Evolutionary conservation across 768 basidiomycete species (phyloP).

Genomic region (Lactarius tabidus): DNA sequence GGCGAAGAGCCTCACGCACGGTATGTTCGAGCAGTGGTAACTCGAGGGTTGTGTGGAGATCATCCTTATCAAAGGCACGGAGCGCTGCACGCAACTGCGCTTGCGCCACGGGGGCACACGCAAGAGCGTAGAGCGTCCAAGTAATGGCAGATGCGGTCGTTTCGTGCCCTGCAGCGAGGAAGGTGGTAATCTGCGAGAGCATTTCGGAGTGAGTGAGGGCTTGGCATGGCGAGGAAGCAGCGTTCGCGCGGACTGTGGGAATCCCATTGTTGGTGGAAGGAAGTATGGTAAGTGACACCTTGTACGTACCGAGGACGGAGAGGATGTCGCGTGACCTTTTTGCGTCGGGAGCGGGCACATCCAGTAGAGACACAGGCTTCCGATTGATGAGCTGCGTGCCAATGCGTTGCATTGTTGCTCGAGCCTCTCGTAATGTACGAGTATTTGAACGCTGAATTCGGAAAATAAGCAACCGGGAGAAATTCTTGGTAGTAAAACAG

Average conservation of each 20-base stretch:
- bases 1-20: constrained; percentile 52
- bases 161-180: constrained; percentile 64
- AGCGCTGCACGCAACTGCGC: constrained; percentile 44
- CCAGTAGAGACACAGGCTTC: background rate
- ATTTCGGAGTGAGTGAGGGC: constrained; percentile 56
- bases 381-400: constrained; percentile 22
- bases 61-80: constrained; percentile 27
- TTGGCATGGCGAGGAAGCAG: constrained; percentile 41
- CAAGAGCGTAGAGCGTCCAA: constrained; percentile 60
- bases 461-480: constrained; percentile 7
- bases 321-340: constrained; percentile 20
- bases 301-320: constrained; percentile 24
- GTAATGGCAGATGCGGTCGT: constrained; percentile 54
- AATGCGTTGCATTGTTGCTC: constrained; percentile 21
- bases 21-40: constrained; percentile 59
- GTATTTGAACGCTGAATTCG: constrained; percentile 16
- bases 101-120: constrained; percentile 45
- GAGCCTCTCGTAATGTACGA: constrained; percentile 10
- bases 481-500: constrained; percentile 37
- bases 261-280: background rate
- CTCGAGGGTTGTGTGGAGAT: constrained; percentile 25
- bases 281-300: background rate
- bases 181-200: constrained; percentile 59
- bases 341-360: background rate
- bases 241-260: constrained; percentile 54